Evolutionary conservation across 2,329 filamentous ascomycete species (phyloP).

Genomic region (Cladophialophora psammophila): DNA sequence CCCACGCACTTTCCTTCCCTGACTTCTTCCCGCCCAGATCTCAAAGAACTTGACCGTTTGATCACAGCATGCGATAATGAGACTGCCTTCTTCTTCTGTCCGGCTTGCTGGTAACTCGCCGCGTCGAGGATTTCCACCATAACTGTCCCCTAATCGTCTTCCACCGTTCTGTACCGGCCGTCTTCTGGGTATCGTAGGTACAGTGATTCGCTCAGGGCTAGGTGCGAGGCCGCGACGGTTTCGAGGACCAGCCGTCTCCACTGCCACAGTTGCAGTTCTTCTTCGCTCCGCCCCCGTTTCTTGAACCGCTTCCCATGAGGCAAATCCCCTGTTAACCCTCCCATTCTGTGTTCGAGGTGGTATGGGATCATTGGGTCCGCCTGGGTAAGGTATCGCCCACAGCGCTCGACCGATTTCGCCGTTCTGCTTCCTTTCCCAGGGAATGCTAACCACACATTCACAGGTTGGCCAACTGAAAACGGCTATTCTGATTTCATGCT

Average conservation of each 20-base stretch:
- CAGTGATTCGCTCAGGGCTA: constrained; percentile 19
- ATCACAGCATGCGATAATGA: constrained; percentile 91
- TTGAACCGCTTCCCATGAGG: constrained; percentile 36
- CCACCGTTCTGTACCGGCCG: constrained; percentile 5
- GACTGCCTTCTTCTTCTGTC: constrained; percentile 75
- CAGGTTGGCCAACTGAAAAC: constrained; percentile 96
- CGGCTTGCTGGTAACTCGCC: constrained; percentile 63
- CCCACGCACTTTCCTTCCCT: constrained; percentile 59
- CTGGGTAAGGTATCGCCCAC: constrained; percentile 86
- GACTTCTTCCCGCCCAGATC: constrained; percentile 77
- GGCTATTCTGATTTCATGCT: constrained; percentile 86
- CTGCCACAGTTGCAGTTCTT: not conserved
- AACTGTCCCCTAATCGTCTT: constrained; percentile 22
- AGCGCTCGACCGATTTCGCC: constrained; percentile 65
- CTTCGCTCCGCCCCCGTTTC: constrained; percentile 23
- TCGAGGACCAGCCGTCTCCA: constrained; percentile 1
- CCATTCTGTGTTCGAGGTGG: constrained; percentile 25
- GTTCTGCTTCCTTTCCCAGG: constrained; percentile 64
- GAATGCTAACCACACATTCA: constrained; percentile 81
- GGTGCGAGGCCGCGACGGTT: constrained; percentile 23
- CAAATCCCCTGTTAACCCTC: constrained; percentile 28
- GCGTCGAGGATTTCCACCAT: constrained; percentile 38
- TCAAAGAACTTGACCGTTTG: constrained; percentile 95
- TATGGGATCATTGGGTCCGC: constrained; percentile 58
- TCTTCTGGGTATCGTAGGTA: not conserved